Evolutionary conservation across 2,329 filamentous ascomycete species (phyloP), one percentile per base, ranked within the genome.

Genomic region (Volutella citrinella): DNA sequence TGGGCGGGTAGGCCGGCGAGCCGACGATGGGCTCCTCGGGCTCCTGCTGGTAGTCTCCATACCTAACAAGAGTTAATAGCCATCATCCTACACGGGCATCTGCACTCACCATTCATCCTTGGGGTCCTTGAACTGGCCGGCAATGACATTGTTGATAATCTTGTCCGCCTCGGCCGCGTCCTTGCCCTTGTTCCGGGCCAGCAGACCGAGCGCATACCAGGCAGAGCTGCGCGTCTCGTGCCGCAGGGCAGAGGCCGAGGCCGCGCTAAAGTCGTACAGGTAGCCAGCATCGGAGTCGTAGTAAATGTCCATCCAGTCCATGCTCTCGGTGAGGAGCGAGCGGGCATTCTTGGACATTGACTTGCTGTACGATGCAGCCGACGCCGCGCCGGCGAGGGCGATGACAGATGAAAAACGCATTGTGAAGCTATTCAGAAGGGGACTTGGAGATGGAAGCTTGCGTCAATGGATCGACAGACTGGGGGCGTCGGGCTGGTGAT

Each of bases 11-110:
- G 12, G 60, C 55, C 3, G 57, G 33, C 4, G 65, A 70, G 13
- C 76, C 76, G 5, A 81, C 70, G 3, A 66, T 68, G 0, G 78
- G 78, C 51, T 82, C 70, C 44, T 81, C 75, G 0, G 74, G 72
- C 25, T 74, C 65, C 18, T 65, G 59, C 27, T 76, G 70, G 43
- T 78, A 80, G 66, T 65, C 64, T 56, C 21, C 32, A 15, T 37
- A 63, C 34, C 54, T 52, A 11, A 7, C 2, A 0, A 17, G 1
- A n/a, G 7, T 18, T 38, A 3, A 34, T 25, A 3, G 8, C 7
- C 5, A 13, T 3, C 10, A 10, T 8, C 10, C 5, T 10, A 5
- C 11, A 12, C 10, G 3, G 3, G 14, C 3, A 5, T 12, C 3
- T 10, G 8, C 19, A 49, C 63, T 45, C 56, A 79, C 77, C 77